Conservation (phyloP, 176 grass and related monocot species). For the Cenchrus fungigraminus region DNA sequence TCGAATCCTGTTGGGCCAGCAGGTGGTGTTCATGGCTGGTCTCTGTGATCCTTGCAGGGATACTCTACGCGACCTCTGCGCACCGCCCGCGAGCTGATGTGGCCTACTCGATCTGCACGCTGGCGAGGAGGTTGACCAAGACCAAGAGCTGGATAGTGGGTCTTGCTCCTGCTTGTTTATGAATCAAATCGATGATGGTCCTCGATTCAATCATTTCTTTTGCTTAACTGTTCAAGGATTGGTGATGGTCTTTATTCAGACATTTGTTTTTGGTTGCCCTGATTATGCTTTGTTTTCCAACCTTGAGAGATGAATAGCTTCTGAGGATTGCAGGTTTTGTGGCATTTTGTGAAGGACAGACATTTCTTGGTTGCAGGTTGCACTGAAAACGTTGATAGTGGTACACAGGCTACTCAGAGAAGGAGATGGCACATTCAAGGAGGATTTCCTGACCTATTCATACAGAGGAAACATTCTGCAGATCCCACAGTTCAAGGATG, state of each 20-base stretch:
- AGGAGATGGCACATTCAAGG: slow-evolving; percentile 85
- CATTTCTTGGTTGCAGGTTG: slow-evolving; percentile 61
- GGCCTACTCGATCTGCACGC: slow-evolving; percentile 80
- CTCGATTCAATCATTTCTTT: background rate
- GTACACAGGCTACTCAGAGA: slow-evolving; percentile 87
- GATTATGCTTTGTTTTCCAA: background rate
- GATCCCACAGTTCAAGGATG: slow-evolving; percentile 91
- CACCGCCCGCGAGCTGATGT: slow-evolving; percentile 80
- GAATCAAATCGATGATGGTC: background rate
- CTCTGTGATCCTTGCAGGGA: slow-evolving; percentile 53
- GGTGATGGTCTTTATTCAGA: background rate
- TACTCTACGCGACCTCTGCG: slow-evolving; percentile 65
- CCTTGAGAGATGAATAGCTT: background rate
- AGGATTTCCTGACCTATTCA: slow-evolving; percentile 85
- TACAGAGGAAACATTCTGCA: slow-evolving; percentile 85
- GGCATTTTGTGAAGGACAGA: background rate
- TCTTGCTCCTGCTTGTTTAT: slow-evolving; percentile 19
- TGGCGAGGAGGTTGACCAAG: slow-evolving; percentile 86
- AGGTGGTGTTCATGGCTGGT: slow-evolving; percentile 2
- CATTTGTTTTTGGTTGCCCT: background rate
- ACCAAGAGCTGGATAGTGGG: slow-evolving; percentile 92
- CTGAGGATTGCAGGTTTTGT: background rate
- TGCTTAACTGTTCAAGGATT: background rate
- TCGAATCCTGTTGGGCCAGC: background rate
- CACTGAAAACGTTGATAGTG: slow-evolving; percentile 92